Conservation (phyloP, 345 rosid genomes). For the Abelmoschus esculentus region DNA sequence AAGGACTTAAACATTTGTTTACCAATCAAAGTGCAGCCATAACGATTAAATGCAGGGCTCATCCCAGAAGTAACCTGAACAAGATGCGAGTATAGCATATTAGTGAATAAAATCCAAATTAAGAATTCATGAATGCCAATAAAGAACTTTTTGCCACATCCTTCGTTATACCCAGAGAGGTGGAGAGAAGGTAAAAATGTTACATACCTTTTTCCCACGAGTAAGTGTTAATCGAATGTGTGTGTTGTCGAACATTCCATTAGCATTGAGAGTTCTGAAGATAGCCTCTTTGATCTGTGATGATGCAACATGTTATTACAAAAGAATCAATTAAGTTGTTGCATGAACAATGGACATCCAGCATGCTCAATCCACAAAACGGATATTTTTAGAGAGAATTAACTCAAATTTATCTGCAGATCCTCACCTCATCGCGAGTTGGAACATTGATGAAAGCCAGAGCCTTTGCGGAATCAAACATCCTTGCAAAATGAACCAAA, state of each 20-base stretch:
- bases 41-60: conserved; percentile 87
- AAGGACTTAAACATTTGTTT: conserved; percentile 19
- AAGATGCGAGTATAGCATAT: neutral
- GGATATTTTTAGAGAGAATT: neutral
- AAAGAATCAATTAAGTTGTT: conserved; percentile 9
- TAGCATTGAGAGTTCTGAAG: conserved; percentile 64
- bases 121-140: neutral
- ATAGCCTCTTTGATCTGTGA: conserved; percentile 79
- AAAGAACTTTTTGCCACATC: neutral
- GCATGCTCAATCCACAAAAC: neutral
- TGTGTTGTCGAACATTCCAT: conserved; percentile 82
- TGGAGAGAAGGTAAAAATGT: neutral
- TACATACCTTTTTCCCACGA: conserved; percentile 69
- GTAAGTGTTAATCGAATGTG: conserved; percentile 82
- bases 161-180: neutral
- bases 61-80: conserved; percentile 85
- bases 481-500: conserved; percentile 30
- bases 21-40: conserved; percentile 89
- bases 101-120: conserved; percentile 1
- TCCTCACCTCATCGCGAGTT: conserved; percentile 58
- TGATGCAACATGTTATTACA: neutral
- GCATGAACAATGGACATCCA: neutral
- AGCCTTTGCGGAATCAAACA: conserved; percentile 88
- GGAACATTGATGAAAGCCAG: conserved; percentile 79
- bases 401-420: conserved; percentile 3